phyloP scores from a whole-genome alignment of 2,329 filamentous ascomycete genomes.

The Hymenoscyphus salicellus region DNA sequence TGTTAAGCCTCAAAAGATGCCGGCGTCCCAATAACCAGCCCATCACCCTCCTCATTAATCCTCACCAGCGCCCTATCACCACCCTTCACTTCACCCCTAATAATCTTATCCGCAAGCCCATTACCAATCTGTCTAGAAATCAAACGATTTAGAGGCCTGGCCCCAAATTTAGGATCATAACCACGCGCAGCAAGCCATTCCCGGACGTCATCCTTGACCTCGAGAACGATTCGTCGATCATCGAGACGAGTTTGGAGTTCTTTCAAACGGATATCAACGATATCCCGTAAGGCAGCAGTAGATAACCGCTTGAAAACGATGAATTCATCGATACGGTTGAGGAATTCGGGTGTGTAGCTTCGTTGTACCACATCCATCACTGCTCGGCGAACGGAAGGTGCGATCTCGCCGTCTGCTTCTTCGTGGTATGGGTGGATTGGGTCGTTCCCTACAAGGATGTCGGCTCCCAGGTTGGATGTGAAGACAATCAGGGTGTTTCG shows the following conservation, averaged over 20 bases:
- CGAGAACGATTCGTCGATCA: slow-evolving; percentile 76
- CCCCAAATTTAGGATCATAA: slow-evolving; percentile 89
- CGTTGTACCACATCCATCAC: slow-evolving; percentile 84
- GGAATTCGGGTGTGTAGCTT: slow-evolving; percentile 83
- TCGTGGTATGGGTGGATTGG: slow-evolving; percentile 62
- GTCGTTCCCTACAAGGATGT: slow-evolving; percentile 80
- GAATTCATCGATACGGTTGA: slow-evolving; percentile 95
- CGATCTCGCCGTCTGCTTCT: slow-evolving; percentile 64
- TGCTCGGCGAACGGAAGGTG: slow-evolving; percentile 67
- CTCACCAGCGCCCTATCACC: slow-evolving; percentile 71
- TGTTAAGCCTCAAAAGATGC: slow-evolving; percentile 3
- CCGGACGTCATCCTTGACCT: slow-evolving; percentile 69
- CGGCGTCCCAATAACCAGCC: slow-evolving; percentile 48
- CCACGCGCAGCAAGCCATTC: slow-evolving; percentile 85
- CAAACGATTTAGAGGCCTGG: slow-evolving; percentile 83
- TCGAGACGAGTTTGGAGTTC: slow-evolving; percentile 82
- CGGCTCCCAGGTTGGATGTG: slow-evolving; percentile 90
- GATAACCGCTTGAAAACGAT: slow-evolving; percentile 92
- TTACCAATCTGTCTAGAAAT: slow-evolving; percentile 91
- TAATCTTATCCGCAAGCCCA: slow-evolving; percentile 84
- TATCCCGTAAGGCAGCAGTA: slow-evolving; percentile 74
- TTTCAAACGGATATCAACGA: slow-evolving; percentile 84
- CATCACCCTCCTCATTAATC: slow-evolving; percentile 60
- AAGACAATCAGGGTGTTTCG: slow-evolving; percentile 94
- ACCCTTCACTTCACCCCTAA: slow-evolving; percentile 73